phyloP scores from a whole-genome alignment of 179 eudicot species.

The Beta lomatogona region DNA sequence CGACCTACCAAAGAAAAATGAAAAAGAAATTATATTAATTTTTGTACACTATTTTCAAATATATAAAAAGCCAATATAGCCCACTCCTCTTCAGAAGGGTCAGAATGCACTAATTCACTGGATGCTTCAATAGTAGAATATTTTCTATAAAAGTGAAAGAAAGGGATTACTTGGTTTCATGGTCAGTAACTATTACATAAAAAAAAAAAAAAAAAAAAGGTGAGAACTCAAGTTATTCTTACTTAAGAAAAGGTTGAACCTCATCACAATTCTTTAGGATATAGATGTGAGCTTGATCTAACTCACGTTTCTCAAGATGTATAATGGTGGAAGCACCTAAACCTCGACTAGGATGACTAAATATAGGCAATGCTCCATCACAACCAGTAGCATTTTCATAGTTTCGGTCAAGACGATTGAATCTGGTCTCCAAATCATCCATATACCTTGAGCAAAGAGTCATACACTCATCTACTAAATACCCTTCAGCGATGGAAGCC shows the following conservation, averaged over 20 bases:
- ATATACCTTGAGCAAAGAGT: constrained; percentile 9
- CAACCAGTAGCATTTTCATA: neutral
- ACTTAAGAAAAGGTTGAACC: neutral
- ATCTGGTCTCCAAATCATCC: neutral
- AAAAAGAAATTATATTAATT: no score
- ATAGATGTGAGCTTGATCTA: constrained; percentile 7
- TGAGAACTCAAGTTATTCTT: neutral
- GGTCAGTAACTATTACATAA: no score
- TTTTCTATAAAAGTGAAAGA: no score
- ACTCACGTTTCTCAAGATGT: neutral
- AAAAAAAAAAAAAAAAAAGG: no score
- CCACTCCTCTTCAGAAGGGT: no score
- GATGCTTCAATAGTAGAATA: no score
- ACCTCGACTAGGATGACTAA: neutral
- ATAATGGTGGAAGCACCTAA: neutral
- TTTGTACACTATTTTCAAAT: no score
- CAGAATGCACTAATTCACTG: no score
- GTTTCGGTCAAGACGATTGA: neutral
- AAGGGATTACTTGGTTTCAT: no score
- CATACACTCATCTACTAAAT: constrained; percentile 9
- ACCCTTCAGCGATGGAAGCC: constrained; percentile 10
- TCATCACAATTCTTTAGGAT: constrained; percentile 11
- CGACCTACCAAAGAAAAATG: constrained; percentile 1
- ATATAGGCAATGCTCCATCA: neutral
- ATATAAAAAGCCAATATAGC: no score